Conservation (phyloP, 306 rosid genomes). For the Clitoria ternatea region DNA sequence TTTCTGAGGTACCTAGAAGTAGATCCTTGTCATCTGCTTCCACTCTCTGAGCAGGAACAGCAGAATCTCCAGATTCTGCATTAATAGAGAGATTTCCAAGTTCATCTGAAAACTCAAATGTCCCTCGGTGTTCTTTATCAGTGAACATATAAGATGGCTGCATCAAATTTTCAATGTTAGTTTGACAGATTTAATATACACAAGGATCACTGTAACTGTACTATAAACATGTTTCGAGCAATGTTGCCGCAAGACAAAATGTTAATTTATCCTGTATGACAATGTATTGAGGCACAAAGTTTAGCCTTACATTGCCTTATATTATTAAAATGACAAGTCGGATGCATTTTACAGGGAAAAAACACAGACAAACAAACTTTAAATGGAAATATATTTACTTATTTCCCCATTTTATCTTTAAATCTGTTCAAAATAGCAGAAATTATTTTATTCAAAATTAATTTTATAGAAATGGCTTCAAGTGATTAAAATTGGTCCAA, state of each 20-base stretch:
- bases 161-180: conserved; percentile 32
- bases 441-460: not conserved
- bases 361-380: not conserved
- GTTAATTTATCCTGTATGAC: conserved; percentile 10
- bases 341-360: not conserved
- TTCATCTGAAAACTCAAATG: conserved; percentile 90
- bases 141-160: conserved; percentile 99
- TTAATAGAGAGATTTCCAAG: conserved; percentile 73
- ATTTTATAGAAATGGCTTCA: not conserved
- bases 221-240: conserved; percentile 6
- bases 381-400: not conserved
- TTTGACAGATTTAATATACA: conserved; percentile 9
- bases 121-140: conserved; percentile 91
- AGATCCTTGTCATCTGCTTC: conserved; percentile 97
- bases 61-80: conserved; percentile 62
- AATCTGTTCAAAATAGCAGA: not conserved
- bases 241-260: not conserved
- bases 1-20: conserved; percentile 79
- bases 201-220: not conserved
- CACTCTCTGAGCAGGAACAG: conserved; percentile 77
- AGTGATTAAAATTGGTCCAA: conserved; percentile 1
- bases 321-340: not conserved
- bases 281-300: too few relatives aligned
- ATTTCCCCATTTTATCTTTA: not conserved
- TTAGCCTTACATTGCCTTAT: not conserved